Base-by-base conservation (phyloP, 202 grass and related monocot genomes). In the Saccharum hybrid region DNA sequence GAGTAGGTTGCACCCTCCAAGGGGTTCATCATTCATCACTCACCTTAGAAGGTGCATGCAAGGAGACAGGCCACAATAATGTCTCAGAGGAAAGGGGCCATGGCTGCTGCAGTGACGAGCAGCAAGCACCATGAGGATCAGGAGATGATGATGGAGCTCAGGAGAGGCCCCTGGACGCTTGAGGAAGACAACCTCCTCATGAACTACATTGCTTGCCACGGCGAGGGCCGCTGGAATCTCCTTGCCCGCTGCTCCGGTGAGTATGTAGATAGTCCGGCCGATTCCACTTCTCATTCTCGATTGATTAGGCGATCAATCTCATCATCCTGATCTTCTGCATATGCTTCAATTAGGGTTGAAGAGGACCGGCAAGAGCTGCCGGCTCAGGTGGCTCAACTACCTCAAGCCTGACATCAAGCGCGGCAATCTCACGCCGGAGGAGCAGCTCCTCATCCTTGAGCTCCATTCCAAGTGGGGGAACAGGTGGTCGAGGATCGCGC, bases 391-490 rank as follows among this genome's bases (percentile, higher is more conserved):
- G 96, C 71, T 98, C 26, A 98, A 98, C 81, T 98, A 98, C 80
- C 82, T 98, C 41, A 98, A 98, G 83, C 96, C 96, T 10, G 96
- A 98, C 90, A 87, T 98, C 81, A 95, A 91, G 85, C 84, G 91
- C 39, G 96, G 96, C 45, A 98, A 98, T 7, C 87, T 98, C 4
- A 90, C 96, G 33, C 90, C 91, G 10, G 93, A 98, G 86, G 96
- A 98, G 83, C 96, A 98, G 70, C 88, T 95, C 62, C 85, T 98
- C 4, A 98, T 98, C 79, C 93, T 98, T 1, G 96, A 98, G 74
- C 96, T 98, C 81, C 96, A 98, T 82, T 91, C 96, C 78, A 95
- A 95, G 86, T 98, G 96, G 96, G 96, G 96, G 40, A 98, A 98
- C 63, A 86, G 93, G 66, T 98, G 96, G 96, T 98, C 96, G 15